A percentile compares a stretch with the other conserved stretches of the same genome.
Evolutionary conservation across 1,284 basidiomycete genomes (phyloP).

Genomic region (Mycosarcoma mackinlayi): DNA sequence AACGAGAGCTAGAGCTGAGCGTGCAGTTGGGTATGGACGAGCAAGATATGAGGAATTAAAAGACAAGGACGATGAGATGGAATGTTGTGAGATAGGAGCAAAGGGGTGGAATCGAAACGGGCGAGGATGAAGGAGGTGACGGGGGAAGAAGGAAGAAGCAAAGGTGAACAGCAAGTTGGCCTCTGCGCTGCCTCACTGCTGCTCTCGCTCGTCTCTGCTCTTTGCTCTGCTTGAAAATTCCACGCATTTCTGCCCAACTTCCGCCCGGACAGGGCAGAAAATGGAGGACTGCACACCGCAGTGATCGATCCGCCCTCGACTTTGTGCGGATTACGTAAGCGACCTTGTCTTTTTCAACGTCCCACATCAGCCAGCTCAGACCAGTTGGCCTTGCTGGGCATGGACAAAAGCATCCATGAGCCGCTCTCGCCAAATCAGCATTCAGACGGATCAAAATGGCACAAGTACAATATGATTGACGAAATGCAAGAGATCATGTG

Average conservation of each 20-base stretch:
- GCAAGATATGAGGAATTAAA: too few relatives aligned
- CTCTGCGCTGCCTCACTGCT: constrained; percentile 3
- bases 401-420: too few relatives aligned
- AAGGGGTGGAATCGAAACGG: neutral
- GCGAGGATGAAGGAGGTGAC: neutral
- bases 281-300: neutral
- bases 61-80: too few relatives aligned
- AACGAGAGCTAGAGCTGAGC: too few relatives aligned
- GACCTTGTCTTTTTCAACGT: neutral
- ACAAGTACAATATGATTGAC: constrained; percentile 32
- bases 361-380: too few relatives aligned
- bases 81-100: neutral
- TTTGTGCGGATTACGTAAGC: constrained; percentile 15
- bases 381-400: too few relatives aligned
- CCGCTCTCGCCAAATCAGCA: too few relatives aligned
- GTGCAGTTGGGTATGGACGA: too few relatives aligned
- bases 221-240: neutral
- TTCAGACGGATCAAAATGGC: neutral
- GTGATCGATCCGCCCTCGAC: constrained; percentile 8
- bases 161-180: constrained; percentile 4
- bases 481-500: constrained; percentile 10
- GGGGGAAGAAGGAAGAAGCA: neutral
- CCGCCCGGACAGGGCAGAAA: neutral
- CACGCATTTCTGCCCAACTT: neutral
- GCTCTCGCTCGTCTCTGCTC: neutral